Base-by-base conservation (phyloP, 345 rosid genomes). In the Citrus maxima region DNA sequence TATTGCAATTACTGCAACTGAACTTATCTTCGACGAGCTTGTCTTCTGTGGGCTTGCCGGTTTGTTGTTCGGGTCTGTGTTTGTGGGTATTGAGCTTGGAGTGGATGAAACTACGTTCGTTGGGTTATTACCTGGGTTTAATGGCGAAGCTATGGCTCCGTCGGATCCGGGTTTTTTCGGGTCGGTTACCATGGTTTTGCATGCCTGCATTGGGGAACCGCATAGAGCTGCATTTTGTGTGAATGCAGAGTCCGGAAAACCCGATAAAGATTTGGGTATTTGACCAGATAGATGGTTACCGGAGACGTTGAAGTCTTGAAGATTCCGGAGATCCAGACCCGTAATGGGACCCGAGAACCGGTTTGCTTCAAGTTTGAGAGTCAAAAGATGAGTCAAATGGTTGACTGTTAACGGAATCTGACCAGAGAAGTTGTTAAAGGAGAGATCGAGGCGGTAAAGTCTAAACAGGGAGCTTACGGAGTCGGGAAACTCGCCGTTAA, bases 371-470 rank as follows among this genome's bases (percentile, higher is more conserved):
- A 93, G 86, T 74, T 94, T 89, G 24, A 92, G 90, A 65, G 98
- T 93, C 79, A 92, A 86, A 78, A 95, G 89, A 82, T 91, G 95
- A 14, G 93, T 85, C 86, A 91, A 88, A 24, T 60, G 86, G 79
- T 85, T 87, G 64, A 93, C 16, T 12, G 67, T 30, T 16, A 64
- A 42, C 16, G 96, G 97, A 70, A 95, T 69, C 81, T 80, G 78
- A n/a, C 98, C 96, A 68, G 93, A 87, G 75, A 95, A 84, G 84
- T 85, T 89, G 84, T 95, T 95, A 80, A 73, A 85, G 19, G 98
- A 92, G 82, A 95, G 94, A 87, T 93, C 97, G 68, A 95, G 87
- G 18, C 98, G 97, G 88, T 88, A 89, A 37, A 95, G 91, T 13
- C 91, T 86, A 42, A 74, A 58, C 35, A 93, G 90, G 13, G 88